phyloP scores from a whole-genome alignment of 2,329 filamentous ascomycete species.

The Fusarium redolens region DNA sequence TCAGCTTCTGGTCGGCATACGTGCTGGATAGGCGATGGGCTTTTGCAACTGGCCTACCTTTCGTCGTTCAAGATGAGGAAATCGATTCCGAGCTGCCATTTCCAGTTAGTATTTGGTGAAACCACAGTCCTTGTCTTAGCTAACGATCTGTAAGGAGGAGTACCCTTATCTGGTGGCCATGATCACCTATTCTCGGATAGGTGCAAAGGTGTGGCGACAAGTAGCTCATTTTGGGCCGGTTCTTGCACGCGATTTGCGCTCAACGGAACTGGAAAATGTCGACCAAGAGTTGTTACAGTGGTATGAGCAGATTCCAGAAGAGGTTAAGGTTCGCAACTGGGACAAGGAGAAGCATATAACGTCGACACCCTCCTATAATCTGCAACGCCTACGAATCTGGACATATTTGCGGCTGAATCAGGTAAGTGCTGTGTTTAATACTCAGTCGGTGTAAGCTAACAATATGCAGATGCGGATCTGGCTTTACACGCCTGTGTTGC shows the following conservation, averaged over 20 bases:
- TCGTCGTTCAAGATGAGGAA: constrained; percentile 85
- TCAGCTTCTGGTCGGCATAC: constrained; percentile 88
- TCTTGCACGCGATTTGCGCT: constrained; percentile 72
- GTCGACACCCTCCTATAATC: constrained; percentile 70
- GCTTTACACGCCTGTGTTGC: constrained; percentile 87
- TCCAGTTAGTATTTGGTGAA: constrained; percentile 67
- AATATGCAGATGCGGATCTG: constrained; percentile 76
- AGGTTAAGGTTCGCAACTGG: constrained; percentile 70
- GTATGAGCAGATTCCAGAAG: constrained; percentile 80
- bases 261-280: constrained; percentile 81
- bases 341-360: constrained; percentile 62
- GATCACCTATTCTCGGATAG: constrained; percentile 85
- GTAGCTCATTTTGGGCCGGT: constrained; percentile 75
- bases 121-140: constrained; percentile 23
- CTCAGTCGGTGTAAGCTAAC: not conserved
- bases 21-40: constrained; percentile 89
- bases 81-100: constrained; percentile 83
- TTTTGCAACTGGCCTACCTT: constrained; percentile 89
- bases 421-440: constrained; percentile 45
- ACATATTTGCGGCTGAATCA: constrained; percentile 90
- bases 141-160: constrained; percentile 53
- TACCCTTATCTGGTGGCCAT: constrained; percentile 83
- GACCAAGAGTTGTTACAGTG: constrained; percentile 88
- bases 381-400: constrained; percentile 81
- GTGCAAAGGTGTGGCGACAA: constrained; percentile 87